Percentiles rank a stretch among this genome's conserved stretches.
These are phyloP conservation scores for Tolypocladium ophioglossoides DNA, from an alignment of 2,329 filamentous ascomycete genomes.

Conservation along the genomic window DNA sequence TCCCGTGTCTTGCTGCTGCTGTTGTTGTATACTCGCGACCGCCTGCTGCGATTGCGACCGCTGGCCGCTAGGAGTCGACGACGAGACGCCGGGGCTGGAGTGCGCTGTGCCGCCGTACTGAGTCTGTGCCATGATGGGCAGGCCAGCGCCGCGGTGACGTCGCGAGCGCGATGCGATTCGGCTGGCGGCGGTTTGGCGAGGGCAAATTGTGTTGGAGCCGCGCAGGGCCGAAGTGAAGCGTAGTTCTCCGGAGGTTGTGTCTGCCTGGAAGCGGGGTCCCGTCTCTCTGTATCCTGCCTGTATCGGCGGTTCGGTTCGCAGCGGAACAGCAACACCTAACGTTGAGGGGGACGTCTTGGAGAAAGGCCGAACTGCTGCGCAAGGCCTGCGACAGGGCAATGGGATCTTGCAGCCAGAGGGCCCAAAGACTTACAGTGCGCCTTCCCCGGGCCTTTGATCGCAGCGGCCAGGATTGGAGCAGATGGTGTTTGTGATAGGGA, in stretches of 20 bases:
- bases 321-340: not conserved
- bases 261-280: constrained; percentile 2
- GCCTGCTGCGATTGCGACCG: constrained; percentile 9
- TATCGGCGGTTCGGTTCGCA: not conserved
- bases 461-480: not conserved
- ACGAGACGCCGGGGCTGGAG: constrained; percentile 9
- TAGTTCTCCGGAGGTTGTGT: not conserved
- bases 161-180: constrained; percentile 11
- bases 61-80: constrained; percentile 6
- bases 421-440: not conserved
- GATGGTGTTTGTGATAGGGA: not conserved
- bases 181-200: constrained; percentile 25
- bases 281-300: not conserved
- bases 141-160: constrained; percentile 2
- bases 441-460: not conserved
- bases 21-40: constrained; percentile 6
- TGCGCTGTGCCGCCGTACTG: constrained; percentile 8
- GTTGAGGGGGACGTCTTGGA: not conserved
- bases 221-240: constrained; percentile 6
- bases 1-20: not conserved
- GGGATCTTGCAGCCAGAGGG: not conserved
- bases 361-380: not conserved
- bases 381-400: not conserved
- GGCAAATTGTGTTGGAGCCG: constrained; percentile 8
- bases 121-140: constrained; percentile 10